These are phyloP conservation scores for Tolypocladium endophyticum DNA, from an alignment of 2,329 filamentous ascomycete species.

Conservation along the genomic window DNA sequence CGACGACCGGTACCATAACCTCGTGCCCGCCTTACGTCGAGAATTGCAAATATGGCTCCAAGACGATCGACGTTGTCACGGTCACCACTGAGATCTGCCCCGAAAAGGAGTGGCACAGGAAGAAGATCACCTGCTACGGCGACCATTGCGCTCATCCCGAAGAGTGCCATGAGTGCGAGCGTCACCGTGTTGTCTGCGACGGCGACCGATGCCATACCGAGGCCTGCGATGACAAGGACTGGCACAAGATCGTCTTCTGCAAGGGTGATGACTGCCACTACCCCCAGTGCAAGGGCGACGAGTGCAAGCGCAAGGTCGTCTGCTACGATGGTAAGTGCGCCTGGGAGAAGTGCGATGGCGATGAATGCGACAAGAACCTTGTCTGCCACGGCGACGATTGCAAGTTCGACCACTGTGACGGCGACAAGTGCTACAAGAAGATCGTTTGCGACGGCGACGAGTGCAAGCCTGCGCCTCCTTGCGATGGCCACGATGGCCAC, in stretches of 20 bases:
- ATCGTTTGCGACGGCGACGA: conserved; percentile 14
- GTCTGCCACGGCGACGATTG: conserved; percentile 20
- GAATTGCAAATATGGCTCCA: conserved; percentile 11
- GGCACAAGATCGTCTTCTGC: conserved; percentile 19
- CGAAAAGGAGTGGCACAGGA: conserved; percentile 12
- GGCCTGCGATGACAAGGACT: conserved; percentile 9
- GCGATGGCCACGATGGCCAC: conserved; percentile 8
- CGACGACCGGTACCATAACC: conserved; percentile 14
- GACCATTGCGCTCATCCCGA: conserved; percentile 18
- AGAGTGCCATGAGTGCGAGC: conserved; percentile 16
- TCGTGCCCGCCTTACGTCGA: conserved; percentile 11
- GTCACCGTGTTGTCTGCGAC: conserved; percentile 20
- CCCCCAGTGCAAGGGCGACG: conserved; percentile 10
- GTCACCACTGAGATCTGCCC: conserved; percentile 11
- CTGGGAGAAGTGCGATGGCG: conserved; percentile 14
- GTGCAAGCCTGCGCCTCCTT: conserved; percentile 13
- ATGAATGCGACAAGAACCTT: conserved; percentile 21
- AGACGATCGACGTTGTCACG: conserved; percentile 11
- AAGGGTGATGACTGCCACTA: conserved; percentile 16
- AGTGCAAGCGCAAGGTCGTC: conserved; percentile 20
- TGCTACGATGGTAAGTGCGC: conserved; percentile 21
- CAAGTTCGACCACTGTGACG: conserved; percentile 17
- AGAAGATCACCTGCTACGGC: conserved; percentile 23
- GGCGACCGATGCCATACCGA: conserved; percentile 13
- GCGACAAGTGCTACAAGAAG: conserved; percentile 18